Conservation (phyloP, 2,329 filamentous ascomycete species). For the Corynespora cassiicola region DNA sequence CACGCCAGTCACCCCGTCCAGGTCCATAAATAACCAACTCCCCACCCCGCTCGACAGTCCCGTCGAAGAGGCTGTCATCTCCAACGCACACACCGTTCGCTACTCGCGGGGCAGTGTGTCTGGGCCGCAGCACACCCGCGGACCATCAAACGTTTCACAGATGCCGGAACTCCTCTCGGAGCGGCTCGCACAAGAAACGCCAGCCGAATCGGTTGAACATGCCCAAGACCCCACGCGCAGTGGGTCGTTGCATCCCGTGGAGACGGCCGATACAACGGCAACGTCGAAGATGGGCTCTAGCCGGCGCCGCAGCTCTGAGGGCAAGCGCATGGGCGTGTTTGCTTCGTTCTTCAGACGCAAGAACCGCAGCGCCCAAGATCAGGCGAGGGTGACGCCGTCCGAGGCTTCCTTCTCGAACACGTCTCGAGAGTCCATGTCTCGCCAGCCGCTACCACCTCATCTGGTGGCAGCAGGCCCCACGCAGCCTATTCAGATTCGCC, state of each 20-base stretch:
- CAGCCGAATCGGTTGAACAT: conserved; percentile 52
- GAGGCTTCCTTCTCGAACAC: conserved; percentile 83
- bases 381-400: conserved; percentile 63
- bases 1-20: conserved; percentile 23
- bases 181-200: conserved; percentile 37
- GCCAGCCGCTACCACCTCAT: conserved; percentile 59
- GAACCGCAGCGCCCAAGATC: conserved; percentile 59
- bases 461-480: conserved; percentile 49
- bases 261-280: conserved; percentile 36
- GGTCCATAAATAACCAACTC: conserved; percentile 31
- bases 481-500: conserved; percentile 49
- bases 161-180: conserved; percentile 57
- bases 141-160: conserved; percentile 61
- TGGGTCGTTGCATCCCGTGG: conserved; percentile 40
- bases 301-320: conserved; percentile 42
- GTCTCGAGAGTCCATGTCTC: conserved; percentile 83
- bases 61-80: conserved; percentile 55
- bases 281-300: conserved; percentile 32
- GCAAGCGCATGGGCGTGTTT: conserved; percentile 42
- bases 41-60: conserved; percentile 50
- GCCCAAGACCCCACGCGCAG: conserved; percentile 35
- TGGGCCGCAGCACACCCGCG: conserved; percentile 54
- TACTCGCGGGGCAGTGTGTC: conserved; percentile 56
- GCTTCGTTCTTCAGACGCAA: conserved; percentile 72
- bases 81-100: conserved; percentile 55